Evolutionary conservation across 2,329 filamentous ascomycete species (phyloP).

Genomic region (Cordyceps militaris): DNA sequence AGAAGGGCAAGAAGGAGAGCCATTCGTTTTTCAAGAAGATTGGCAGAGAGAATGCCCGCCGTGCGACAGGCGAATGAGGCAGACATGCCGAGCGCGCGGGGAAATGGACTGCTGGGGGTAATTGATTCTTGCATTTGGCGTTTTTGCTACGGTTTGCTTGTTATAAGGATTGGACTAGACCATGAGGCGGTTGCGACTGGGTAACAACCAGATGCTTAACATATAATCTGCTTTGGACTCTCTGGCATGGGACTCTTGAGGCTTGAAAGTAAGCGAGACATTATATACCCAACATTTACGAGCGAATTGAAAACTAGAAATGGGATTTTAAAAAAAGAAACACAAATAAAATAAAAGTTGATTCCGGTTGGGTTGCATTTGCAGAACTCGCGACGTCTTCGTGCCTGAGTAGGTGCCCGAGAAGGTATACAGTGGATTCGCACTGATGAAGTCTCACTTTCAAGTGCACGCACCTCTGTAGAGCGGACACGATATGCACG

Average conservation of each 20-base stretch:
- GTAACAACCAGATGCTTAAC: not conserved
- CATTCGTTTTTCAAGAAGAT: slow-evolving; percentile 37
- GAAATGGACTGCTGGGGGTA: not conserved
- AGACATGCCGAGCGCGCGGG: not conserved
- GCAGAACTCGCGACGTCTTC: too few species aligned
- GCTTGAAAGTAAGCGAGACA: not conserved
- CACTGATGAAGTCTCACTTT: not conserved
- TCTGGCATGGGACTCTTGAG: not conserved
- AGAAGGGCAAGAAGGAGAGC: slow-evolving; percentile 33
- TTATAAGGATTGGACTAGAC: not conserved
- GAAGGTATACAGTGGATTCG: not conserved
- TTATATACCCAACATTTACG: not conserved
- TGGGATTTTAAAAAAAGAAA: not conserved
- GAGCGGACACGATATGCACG: not conserved
- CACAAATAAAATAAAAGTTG: too few species aligned
- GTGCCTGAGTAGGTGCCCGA: too few species aligned
- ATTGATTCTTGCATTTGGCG: not conserved
- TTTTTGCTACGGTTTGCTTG: not conserved
- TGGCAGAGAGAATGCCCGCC: slow-evolving; percentile 33
- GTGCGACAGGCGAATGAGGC: slow-evolving; percentile 25
- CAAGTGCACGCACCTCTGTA: not conserved
- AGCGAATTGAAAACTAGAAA: not conserved
- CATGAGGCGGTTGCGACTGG: not conserved
- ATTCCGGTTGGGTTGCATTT: not conserved
- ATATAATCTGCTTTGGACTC: not conserved